These are phyloP conservation scores for Paramecium biaurelia DNA, from an alignment of 73 alveolate species.

Conservation along the genomic window DNA sequence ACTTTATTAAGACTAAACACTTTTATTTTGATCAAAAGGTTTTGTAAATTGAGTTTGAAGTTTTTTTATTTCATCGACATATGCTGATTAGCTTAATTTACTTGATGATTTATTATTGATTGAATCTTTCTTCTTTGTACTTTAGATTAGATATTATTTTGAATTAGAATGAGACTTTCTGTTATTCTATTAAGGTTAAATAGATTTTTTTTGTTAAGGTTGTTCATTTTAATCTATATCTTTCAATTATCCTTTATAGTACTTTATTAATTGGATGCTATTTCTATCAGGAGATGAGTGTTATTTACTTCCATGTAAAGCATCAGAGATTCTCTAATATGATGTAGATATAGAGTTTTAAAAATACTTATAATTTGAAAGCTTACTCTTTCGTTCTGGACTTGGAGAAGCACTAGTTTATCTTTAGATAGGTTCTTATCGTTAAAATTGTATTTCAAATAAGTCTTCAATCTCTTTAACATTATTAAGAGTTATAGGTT, in stretches of 20 bases:
- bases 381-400: neutral
- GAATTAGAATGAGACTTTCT: neutral
- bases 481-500: neutral
- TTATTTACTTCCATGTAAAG: neutral
- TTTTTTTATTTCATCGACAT: neutral
- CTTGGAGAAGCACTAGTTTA: neutral
- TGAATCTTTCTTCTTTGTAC: neutral
- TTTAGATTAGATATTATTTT: neutral
- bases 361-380: neutral
- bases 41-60: neutral
- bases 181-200: neutral
- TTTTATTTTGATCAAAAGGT: neutral
- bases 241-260: neutral
- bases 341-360: neutral
- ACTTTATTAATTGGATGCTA: neutral
- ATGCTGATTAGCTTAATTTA: neutral
- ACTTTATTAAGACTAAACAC: neutral
- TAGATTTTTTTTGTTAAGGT: neutral
- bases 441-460: neutral
- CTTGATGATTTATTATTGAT: neutral
- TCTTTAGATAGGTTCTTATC: neutral
- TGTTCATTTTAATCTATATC: neutral
- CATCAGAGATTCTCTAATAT: neutral
- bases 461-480: slow-evolving; percentile 33
- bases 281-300: neutral